Evolutionary conservation across 371 early-diverging fungal species (phyloP), one percentile per base, ranked within the genome.

Genomic region (Apophysomyces variabilis): DNA sequence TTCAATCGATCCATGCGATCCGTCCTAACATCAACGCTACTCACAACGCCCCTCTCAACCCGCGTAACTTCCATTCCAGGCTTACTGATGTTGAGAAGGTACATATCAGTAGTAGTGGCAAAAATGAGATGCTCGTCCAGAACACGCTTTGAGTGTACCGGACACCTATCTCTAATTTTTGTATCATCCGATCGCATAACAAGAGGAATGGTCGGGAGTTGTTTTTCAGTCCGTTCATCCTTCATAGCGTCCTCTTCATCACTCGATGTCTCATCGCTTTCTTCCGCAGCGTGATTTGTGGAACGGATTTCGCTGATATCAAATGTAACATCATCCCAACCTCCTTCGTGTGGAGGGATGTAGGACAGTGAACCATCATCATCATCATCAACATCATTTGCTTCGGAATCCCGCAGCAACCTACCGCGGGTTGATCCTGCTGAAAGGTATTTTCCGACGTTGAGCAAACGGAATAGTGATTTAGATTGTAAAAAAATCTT

Each of bases 1-100:
- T 72, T 76, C 1, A 82, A 69, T 18, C 83, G 57, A 63, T 82
- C 80, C 37, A 78, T 11, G 21, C 72, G 58, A 41, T 79, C 83
- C 0, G 72, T 47, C 6, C 83, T 75, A 7, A 82, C 65, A 58
- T 82, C 83, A 13, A 78, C 71, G 44, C 70, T 73, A 43, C 70
- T 69, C 7, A 82, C 61, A 1, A 79, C 37, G 38, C 72, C 57
- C 7, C 66, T 59, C 57, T 82, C 80, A 8, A 67, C 62, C 26
- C 74, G 57, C 7, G 75, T 60, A 5, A 70, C 69, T 32, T 46
- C 60, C 74, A 82, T 66, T 9, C 61, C 56, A 32, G 74, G 68
- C 38, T 61, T 58, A 11, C 61, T 71, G 4, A 71, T 63, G 2
- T 66, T 68, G 57, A 75, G 47, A 5, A 82, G 35, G n/a, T 68